Conservation (phyloP, 2,329 filamentous ascomycete species). For the Aspergillus caelatus region DNA sequence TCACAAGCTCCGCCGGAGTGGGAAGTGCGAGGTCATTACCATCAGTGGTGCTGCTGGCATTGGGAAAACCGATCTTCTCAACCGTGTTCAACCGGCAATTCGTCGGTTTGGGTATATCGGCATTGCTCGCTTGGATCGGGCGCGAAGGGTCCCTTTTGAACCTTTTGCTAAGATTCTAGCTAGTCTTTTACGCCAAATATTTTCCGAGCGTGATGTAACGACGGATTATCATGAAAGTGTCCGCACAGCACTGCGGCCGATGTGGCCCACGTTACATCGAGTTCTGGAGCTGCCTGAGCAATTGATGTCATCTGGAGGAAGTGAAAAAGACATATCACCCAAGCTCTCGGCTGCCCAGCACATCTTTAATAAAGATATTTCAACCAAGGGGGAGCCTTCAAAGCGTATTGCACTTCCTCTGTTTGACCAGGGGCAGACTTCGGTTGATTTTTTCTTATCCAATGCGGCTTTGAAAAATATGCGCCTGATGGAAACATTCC, state of each 20-base stretch:
- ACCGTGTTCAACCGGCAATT: conserved; percentile 59
- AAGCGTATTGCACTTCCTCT: conserved; percentile 36
- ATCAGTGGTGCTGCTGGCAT: conserved; percentile 60
- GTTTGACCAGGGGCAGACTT: conserved; percentile 39
- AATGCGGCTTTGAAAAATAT: conserved; percentile 55
- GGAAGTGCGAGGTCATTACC: conserved; percentile 63
- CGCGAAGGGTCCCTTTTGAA: conserved; percentile 63
- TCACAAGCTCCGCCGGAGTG: conserved; percentile 54
- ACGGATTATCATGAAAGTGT: conserved; percentile 64
- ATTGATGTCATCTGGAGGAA: conserved; percentile 45
- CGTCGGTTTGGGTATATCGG: conserved; percentile 64
- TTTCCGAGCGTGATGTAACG: conserved; percentile 64
- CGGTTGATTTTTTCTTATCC: conserved; percentile 42
- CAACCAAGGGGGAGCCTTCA: conserved; percentile 32
- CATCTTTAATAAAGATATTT: conserved; percentile 31
- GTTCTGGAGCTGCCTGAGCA: conserved; percentile 72
- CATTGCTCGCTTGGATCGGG: conserved; percentile 62
- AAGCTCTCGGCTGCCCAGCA: conserved; percentile 32
- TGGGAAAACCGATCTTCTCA: conserved; percentile 64
- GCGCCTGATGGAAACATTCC: conserved; percentile 81
- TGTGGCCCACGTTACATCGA: conserved; percentile 60
- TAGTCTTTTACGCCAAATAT: conserved; percentile 65
- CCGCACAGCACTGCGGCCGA: conserved; percentile 56
- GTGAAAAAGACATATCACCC: conserved; percentile 37
- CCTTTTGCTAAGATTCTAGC: conserved; percentile 63